Conservation (phyloP, 768 basidiomycete genomes). For the Hygrophoropsis aurantiaca region DNA sequence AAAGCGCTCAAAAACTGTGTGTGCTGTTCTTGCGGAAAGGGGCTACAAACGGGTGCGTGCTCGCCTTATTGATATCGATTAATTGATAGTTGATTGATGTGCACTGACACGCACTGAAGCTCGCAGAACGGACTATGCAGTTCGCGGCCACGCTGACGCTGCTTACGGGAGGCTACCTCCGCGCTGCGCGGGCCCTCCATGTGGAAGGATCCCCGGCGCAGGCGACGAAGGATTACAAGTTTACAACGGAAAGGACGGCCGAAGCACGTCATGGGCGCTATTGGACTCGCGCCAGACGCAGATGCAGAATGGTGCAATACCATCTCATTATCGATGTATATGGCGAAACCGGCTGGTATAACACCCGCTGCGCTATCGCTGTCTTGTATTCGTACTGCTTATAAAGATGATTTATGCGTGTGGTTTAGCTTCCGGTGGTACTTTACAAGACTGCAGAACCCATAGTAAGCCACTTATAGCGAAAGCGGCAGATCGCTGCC, state of each 20-base stretch:
- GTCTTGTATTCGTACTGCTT: constrained; percentile 1
- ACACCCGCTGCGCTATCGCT: constrained; percentile 5
- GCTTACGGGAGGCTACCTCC: constrained; percentile 82
- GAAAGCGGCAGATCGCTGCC: no score
- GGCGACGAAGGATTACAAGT: constrained; percentile 70
- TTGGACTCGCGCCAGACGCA: constrained; percentile 89
- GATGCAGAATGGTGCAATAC: constrained; percentile 68
- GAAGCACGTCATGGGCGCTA: constrained; percentile 73
- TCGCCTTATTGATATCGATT: not conserved
- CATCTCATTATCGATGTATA: not conserved
- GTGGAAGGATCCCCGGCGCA: constrained; percentile 62
- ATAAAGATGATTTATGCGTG: not conserved
- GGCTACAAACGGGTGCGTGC: constrained; percentile 55
- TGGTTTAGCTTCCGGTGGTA: not conserved
- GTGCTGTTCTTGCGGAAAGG: constrained; percentile 77
- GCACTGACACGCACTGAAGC: constrained; percentile 69
- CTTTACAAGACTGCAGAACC: no score
- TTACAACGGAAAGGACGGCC: constrained; percentile 67
- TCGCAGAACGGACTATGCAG: constrained; percentile 92
- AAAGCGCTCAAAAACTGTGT: constrained; percentile 84
- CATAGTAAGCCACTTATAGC: no score
- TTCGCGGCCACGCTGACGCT: constrained; percentile 87
- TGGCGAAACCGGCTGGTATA: not conserved
- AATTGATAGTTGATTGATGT: not conserved
- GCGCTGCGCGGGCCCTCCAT: constrained; percentile 80